Base-by-base conservation (phyloP, 495 filamentous ascomycete genomes). In the Aspergillus nanangensis region DNA sequence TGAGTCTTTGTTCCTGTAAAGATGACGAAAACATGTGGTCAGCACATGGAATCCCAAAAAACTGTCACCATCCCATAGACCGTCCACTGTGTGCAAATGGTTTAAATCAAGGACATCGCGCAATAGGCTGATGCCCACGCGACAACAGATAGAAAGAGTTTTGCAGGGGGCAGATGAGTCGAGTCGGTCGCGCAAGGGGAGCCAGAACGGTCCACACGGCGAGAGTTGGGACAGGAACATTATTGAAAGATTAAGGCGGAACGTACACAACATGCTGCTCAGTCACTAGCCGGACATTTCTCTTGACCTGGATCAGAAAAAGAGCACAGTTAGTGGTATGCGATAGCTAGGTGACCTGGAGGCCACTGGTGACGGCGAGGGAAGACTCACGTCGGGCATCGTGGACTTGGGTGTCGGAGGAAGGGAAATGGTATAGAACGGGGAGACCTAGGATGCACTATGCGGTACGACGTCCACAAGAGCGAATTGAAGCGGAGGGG, bases 201-300 rank as follows among this genome's bases (percentile, higher is more conserved):
- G 23, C 39, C 9, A 20, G 27, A 38, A 24, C 27, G 25, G 33
- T 22, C 22, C n/a, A n/a, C n/a, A n/a, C n/a, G n/a, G n/a, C n/a
- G n/a, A n/a, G n/a, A n/a, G n/a, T n/a, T n/a, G n/a, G n/a, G n/a
- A n/a, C n/a, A n/a, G n/a, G n/a, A n/a, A n/a, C n/a, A n/a, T n/a
- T n/a, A 37, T 44, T 13, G 29, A 22, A 47, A 25, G 14, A 21
- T 27, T 29, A 24, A 41, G 15, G 41, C 37, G 47, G 41, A 55
- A 80, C 87, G 65, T 81, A 94, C 90, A 90, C 84, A 63, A 88
- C 79, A 48, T 81, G 78, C 66, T 96, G 92, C 67, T 90, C 83
- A 20, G 93, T 98, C 50, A 96, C 77, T 67, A 98, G 78, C 76
- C 92, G 91, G 63, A 98, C 77, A 47, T 77, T 87, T 48, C 93